phyloP scores from a whole-genome alignment of 2,329 filamentous ascomycete genomes.

The Pleurostoma richardsiae region DNA sequence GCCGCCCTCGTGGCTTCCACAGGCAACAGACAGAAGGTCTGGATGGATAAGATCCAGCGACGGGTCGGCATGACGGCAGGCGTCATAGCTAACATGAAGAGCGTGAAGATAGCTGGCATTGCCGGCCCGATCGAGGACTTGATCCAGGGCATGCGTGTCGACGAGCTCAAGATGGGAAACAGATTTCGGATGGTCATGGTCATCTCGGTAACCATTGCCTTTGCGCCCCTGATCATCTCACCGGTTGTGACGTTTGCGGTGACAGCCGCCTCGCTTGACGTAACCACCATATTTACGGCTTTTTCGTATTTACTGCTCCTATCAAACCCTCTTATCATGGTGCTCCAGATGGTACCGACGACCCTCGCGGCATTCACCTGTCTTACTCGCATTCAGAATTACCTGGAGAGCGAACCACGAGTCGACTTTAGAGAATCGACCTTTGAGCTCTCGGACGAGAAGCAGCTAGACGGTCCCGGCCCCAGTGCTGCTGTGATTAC shows the following conservation, averaged over 20 bases:
- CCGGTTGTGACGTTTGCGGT: constrained; percentile 27
- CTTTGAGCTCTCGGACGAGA: constrained; percentile 19
- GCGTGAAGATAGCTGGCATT: constrained; percentile 22
- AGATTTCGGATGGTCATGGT: constrained; percentile 15
- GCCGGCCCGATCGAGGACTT: constrained; percentile 14
- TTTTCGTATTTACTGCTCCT: constrained; percentile 28
- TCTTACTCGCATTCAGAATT: constrained; percentile 27
- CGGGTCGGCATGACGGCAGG: constrained; percentile 18
- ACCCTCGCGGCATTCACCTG: constrained; percentile 26
- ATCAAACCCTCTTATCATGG: constrained; percentile 18
- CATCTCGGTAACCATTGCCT: constrained; percentile 18
- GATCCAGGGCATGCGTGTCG: constrained; percentile 14
- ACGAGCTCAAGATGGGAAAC: constrained; percentile 16
- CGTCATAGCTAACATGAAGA: constrained; percentile 19
- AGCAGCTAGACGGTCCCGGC: constrained; percentile 9
- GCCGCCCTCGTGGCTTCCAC: constrained; percentile 10
- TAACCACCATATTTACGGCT: constrained; percentile 20
- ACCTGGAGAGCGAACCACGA: constrained; percentile 23
- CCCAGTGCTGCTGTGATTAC: not conserved
- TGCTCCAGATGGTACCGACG: constrained; percentile 25
- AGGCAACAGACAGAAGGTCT: constrained; percentile 16
- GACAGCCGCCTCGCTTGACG: constrained; percentile 13
- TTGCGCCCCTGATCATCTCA: constrained; percentile 25
- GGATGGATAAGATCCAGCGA: constrained; percentile 23
- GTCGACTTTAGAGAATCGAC: constrained; percentile 16